Evolutionary conservation across 2,329 filamentous ascomycete genomes (phyloP).

Genomic region (Ceratocystis variospora): DNA sequence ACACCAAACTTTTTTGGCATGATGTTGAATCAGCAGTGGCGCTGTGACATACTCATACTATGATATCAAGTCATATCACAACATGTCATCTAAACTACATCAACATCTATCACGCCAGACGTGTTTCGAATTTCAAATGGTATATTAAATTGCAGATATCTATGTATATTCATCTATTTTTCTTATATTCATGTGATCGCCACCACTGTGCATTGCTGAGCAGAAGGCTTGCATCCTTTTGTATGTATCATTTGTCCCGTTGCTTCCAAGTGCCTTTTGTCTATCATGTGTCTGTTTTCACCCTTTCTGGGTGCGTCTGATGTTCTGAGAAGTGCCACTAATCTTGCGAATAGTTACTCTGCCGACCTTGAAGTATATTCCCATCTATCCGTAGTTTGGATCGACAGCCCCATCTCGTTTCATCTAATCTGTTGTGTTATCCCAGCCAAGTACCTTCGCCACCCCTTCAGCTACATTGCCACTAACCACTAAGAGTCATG

Average conservation of each 20-base stretch:
- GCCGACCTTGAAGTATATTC: too few species aligned
- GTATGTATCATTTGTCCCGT: too few species aligned
- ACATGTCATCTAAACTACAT: not conserved
- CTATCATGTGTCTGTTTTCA: too few species aligned
- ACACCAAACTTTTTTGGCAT: too few species aligned
- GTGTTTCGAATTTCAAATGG: not conserved
- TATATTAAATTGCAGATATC: not conserved
- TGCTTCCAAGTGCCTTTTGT: too few species aligned
- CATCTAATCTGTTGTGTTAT: not conserved
- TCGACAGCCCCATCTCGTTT: not conserved
- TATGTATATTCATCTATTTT: not conserved
- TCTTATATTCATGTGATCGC: not conserved
- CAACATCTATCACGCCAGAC: not conserved
- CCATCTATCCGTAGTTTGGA: not conserved
- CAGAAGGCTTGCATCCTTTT: too few species aligned
- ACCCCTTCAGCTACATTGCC: not conserved
- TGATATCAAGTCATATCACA: not conserved
- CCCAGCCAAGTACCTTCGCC: not conserved
- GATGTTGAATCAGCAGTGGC: too few species aligned
- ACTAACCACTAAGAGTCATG: not conserved
- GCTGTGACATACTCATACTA: too few species aligned
- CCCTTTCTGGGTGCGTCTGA: too few species aligned
- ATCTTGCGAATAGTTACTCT: too few species aligned
- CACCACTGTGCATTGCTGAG: not conserved
- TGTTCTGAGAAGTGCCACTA: too few species aligned